Evolutionary conservation across 148 eudicot genomes (phyloP), one percentile per base, ranked within the genome.

Genomic region (Cornus suecica): DNA sequence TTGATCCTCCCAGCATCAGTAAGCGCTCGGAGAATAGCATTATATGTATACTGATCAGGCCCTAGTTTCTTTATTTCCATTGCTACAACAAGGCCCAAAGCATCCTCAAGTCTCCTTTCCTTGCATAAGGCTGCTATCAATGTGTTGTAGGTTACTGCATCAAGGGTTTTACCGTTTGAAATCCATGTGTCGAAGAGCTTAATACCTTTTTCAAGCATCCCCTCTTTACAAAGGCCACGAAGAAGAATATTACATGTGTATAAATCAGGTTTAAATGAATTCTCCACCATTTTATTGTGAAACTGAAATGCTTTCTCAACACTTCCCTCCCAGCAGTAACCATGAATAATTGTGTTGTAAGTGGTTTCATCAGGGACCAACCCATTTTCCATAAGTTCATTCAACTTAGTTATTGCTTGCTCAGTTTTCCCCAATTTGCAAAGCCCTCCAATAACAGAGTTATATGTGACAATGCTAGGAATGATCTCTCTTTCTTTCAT

Each of bases 271-370:
- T 88, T 91, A 78, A 86, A 92, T 10, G 85, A 80, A 45, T 87
- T 84, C 79, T 92, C 89, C 18, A 89, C 90, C 92, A 90, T 92
- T 76, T 90, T 79, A 69, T 92, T 91, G 68, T 90, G 91, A 81
- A 92, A 92, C 65, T 86, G 88, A 85, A 92, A 94, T 45, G 98
- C 97, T 81, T 85, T 84, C 84, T 94, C 97, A 72, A 90, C 74
- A 74, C 90, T 86, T 72, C 97, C 89, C 80, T 87, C 93, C 97
- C 85, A 86, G 73, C 98, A 94, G 52, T 83, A 91, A 42, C 97
- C 97, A 70, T 86, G 94, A 67, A 94, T 91, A 63, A 94, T 92
- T 13, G 92, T 82, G 76, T 94, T 94, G 73, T 86, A 91, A 13
- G 98, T 94, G 27, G 82, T 91, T 71, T 90, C 93, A 79, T 90